Evolutionary conservation across 106 monocot genomes (phyloP), one percentile per base, ranked within the genome.

Genomic region (Acorus calamus): DNA sequence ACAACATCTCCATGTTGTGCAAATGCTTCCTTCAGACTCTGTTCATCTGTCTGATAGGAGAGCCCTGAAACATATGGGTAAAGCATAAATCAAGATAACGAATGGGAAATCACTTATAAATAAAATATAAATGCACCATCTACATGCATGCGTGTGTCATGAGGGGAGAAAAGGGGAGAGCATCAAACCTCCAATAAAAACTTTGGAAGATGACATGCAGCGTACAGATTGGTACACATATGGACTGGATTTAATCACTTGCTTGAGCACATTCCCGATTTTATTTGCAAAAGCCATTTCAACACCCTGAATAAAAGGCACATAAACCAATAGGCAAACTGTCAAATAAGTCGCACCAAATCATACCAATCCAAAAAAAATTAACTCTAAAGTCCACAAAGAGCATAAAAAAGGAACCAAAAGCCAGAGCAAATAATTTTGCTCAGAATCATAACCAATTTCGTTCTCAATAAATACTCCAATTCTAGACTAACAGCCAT

Each of bases 161-260:
- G 42, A 6, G 6, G 3, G 51, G 49, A 43, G 14, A 11, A 42
- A 60, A 70, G 14, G 47, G 46, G 9, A 50, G 4, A 11, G 0
- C 42, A 55, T 2, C 66, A 66, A 50, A 91, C 91, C 91, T 83
- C 91, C 91, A 71, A 91, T 63, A 73, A 91, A 91, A 9, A 91
- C 60, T 60, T 86, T 91, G 12, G 91, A 86, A 8, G 86, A 84
- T 48, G 90, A 90, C 91, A 91, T 91, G 83, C 81, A 86, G 71
- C 91, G 65, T 73, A 84, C 66, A 52, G 86, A 72, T 57, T 86
- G 86, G 57, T 68, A 81, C 3, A 83, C 46, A 11, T 86, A 78
- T 42, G 83, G 80, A 68, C 56, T 83, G 5, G 74, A 60, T 11
- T 66, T 68, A 0, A 60, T 50, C 44, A 76, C 49, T 75, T 86